phyloP scores from a whole-genome alignment of 2,329 filamentous ascomycete genomes.

The Gnomoniopsis sp. region DNA sequence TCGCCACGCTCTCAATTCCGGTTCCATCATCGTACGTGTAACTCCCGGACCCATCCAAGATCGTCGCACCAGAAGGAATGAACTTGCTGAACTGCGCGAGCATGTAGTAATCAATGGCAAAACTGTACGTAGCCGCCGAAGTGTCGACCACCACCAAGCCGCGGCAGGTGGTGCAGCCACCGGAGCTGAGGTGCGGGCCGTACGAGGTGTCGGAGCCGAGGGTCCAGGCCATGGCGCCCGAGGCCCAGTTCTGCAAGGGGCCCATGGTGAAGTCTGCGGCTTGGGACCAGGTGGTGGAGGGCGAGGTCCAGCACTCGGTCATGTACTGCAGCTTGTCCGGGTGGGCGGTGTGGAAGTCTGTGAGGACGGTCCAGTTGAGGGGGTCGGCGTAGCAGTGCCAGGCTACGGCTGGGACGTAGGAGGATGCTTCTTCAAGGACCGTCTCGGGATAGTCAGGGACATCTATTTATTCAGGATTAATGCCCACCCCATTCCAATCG shows the following conservation, averaged over 20 bases:
- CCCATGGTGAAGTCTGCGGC: conserved; percentile 43
- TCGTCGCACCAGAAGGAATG: conserved; percentile 41
- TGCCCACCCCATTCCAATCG: not conserved
- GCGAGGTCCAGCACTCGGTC: conserved; percentile 44
- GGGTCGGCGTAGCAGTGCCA: conserved; percentile 40
- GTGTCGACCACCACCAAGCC: conserved; percentile 57
- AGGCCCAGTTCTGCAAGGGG: conserved; percentile 47
- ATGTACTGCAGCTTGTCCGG: conserved; percentile 41
- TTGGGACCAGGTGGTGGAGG: conserved; percentile 33
- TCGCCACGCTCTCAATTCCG: conserved; percentile 42
- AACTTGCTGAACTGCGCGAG: conserved; percentile 49
- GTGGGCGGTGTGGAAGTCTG: conserved; percentile 36
- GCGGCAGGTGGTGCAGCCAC: conserved; percentile 38
- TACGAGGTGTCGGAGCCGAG: conserved; percentile 40
- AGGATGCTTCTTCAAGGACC: conserved; percentile 30
- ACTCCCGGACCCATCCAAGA: conserved; percentile 41
- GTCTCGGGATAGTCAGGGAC: conserved; percentile 34
- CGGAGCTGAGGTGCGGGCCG: conserved; percentile 39
- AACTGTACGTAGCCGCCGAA: conserved; percentile 37
- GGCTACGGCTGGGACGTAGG: conserved; percentile 31
- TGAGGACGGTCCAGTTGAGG: conserved; percentile 34
- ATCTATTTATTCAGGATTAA: conserved; percentile 20
- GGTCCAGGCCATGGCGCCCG: conserved; percentile 41
- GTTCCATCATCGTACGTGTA: conserved; percentile 36
- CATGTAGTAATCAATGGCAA: conserved; percentile 50